Base-by-base conservation (phyloP, 2,329 filamentous ascomycete species). In the Xenoacremonium recifei region DNA sequence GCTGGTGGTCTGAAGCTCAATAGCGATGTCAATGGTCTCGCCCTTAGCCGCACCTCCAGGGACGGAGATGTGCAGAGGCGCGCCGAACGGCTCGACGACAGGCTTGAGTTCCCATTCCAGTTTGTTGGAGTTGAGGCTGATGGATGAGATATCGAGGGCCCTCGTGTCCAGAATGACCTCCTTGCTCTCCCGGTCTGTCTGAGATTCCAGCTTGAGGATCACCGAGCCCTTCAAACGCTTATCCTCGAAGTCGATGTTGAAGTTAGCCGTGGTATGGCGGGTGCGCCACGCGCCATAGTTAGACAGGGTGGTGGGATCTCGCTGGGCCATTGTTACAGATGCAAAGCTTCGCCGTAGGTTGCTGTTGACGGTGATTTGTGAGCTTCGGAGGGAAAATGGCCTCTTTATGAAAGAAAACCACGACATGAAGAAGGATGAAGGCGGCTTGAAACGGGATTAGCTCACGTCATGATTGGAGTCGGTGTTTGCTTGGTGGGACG, bases 231-330 rank as follows among this genome's bases (percentile, higher is more conserved):
- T 79, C 49, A 97, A 76, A 40, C 79, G 76, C 72, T 89, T 87
- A 60, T 82, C 76, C 47, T 86, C 79, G 64, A 97, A 99, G 59
- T 95, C 83, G 55, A 97, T 84, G 54, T 82, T 81, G 59, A 96
- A 81, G 64, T 87, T 82, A 44, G 88, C 87, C 16, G 80, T 84
- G 16, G 89, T 93, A 70, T 96, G 90, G 62, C 78, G 83, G 15
- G 89, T 96, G 47, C 80, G 75, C 83, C 89, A 96, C 42, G 85
- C 83, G 65, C 88, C 83, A 68, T 96, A 96, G 72, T 97, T 97
- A 62, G 88, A 87, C 45, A 93, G 71, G 19, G 93, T 96, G 65
- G 90, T 95, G 39, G 90, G 90, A 69, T 97, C 92, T 59, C 88
- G 80, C 37, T 54, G 58, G 36, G 53, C 50, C 63, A 64, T 65